phyloP scores from a whole-genome alignment of 352 stramenopile genomes.

The Pythium aquatile region DNA sequence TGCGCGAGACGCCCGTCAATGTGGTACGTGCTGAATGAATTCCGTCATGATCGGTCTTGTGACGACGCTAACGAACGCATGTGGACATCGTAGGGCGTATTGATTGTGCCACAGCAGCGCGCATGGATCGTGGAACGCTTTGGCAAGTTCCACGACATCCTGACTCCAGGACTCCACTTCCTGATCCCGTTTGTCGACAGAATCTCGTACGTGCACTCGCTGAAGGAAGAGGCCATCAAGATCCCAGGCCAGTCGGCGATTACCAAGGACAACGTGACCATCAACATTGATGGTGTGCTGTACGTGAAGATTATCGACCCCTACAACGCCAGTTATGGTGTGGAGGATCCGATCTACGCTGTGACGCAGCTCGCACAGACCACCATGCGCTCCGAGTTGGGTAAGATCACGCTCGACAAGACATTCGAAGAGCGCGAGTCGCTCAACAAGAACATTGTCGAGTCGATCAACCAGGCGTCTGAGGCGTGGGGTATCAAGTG shows the following conservation, averaged over 20 bases:
- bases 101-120: slow-evolving; percentile 87
- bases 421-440: slow-evolving; percentile 92
- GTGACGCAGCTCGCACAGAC: slow-evolving; percentile 91
- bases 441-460: slow-evolving; percentile 90
- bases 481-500: slow-evolving; percentile 90
- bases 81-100: slow-evolving; percentile 46
- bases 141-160: slow-evolving; percentile 87
- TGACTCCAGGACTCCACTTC: slow-evolving; percentile 87
- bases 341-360: slow-evolving; percentile 88
- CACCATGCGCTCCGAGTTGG: slow-evolving; percentile 90
- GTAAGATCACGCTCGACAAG: slow-evolving; percentile 93
- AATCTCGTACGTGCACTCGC: slow-evolving; percentile 90
- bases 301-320: slow-evolving; percentile 91
- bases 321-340: slow-evolving; percentile 88
- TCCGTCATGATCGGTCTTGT: background rate
- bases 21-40: slow-evolving; percentile 16
- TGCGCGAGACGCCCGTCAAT: slow-evolving; percentile 29
- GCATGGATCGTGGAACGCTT: slow-evolving; percentile 92
- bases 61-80: background rate
- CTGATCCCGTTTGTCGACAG: slow-evolving; percentile 88
- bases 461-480: slow-evolving; percentile 90
- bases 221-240: slow-evolving; percentile 92
- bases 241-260: slow-evolving; percentile 90
- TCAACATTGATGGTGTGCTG: slow-evolving; percentile 90
- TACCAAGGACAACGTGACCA: slow-evolving; percentile 91